These are phyloP conservation scores for Coccomyxa sp. DNA, from an alignment of 139 green algal species.

Conservation along the genomic window DNA sequence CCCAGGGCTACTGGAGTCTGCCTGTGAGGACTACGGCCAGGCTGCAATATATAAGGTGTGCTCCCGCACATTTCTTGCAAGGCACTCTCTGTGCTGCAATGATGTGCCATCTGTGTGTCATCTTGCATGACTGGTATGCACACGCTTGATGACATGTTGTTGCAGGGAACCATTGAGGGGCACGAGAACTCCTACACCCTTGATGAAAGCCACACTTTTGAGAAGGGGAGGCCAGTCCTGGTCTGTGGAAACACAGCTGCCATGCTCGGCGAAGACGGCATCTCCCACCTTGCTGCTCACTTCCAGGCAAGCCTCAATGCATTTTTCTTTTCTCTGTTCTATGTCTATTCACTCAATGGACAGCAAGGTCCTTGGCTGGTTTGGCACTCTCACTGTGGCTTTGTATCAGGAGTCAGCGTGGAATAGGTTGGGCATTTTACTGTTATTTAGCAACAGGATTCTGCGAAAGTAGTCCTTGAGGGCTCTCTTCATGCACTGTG, in stretches of 20 bases:
- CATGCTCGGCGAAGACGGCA: conserved; percentile 68
- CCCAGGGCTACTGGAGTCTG: conserved; percentile 68
- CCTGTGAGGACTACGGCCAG: conserved; percentile 89
- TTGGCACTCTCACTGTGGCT: no score
- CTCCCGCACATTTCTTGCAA: not conserved
- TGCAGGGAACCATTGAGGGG: conserved; percentile 76
- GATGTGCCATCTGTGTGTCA: not conserved
- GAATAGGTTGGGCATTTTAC: no score
- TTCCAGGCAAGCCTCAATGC: conserved; percentile 46
- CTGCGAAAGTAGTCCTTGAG: no score
- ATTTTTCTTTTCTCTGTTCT: no score
- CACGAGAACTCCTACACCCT: conserved; percentile 65
- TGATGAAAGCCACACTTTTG: conserved; percentile 77
- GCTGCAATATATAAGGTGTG: conserved; percentile 51
- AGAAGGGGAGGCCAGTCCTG: conserved; percentile 70
- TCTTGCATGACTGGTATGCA: no score
- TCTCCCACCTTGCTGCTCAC: conserved; percentile 70
- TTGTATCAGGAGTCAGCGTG: no score
- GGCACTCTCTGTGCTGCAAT: not conserved
- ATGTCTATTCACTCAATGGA: no score
- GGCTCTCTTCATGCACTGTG: no score
- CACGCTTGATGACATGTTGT: no score
- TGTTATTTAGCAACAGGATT: no score
- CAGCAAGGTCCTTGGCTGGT: no score
- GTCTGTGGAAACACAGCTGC: conserved; percentile 90